phyloP scores from a whole-genome alignment of 106 monocot species.

The Dendrobium huoshanense region DNA sequence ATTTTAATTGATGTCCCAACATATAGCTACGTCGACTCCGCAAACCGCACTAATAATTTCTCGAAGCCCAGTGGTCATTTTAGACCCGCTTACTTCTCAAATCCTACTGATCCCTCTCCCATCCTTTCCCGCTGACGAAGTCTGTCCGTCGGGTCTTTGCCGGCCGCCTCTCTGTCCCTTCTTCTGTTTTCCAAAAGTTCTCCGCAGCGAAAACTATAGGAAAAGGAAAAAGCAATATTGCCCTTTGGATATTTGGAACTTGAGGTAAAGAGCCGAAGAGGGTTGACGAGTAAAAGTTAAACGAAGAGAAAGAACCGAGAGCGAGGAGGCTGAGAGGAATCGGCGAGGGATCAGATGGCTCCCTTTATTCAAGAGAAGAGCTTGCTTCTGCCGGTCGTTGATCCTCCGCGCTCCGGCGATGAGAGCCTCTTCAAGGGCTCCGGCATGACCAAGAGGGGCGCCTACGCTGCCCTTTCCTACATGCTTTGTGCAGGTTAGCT shows the following conservation, averaged over 20 bases:
- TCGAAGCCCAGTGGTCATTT: not conserved
- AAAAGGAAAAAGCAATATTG: not conserved
- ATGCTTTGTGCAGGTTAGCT: conserved; percentile 69
- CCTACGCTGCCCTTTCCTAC: conserved; percentile 82
- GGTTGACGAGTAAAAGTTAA: not conserved
- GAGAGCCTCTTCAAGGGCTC: conserved; percentile 71
- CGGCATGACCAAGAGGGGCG: conserved; percentile 71
- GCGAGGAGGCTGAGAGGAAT: not conserved
- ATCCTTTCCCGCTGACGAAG: not conserved
- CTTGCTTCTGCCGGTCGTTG: conserved; percentile 39
- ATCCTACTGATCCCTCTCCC: not conserved
- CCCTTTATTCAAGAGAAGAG: conserved; percentile 24
- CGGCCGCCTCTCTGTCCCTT: not conserved
- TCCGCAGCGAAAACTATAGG: not conserved
- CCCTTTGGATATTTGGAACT: not conserved
- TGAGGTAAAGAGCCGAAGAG: not conserved
- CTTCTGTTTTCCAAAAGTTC: not conserved
- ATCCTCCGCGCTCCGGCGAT: conserved; percentile 35
- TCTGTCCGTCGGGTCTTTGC: not conserved
- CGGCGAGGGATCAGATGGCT: not conserved
- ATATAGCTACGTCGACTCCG: too few species aligned
- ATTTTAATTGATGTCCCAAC: too few species aligned
- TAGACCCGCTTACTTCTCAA: not conserved
- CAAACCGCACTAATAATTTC: too few species aligned
- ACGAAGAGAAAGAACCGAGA: not conserved